Percentiles rank a stretch among this genome's conserved stretches.
Conservation (phyloP, 225 moss, liverwort and hornwort species). For the Anthoceros angustus region DNA sequence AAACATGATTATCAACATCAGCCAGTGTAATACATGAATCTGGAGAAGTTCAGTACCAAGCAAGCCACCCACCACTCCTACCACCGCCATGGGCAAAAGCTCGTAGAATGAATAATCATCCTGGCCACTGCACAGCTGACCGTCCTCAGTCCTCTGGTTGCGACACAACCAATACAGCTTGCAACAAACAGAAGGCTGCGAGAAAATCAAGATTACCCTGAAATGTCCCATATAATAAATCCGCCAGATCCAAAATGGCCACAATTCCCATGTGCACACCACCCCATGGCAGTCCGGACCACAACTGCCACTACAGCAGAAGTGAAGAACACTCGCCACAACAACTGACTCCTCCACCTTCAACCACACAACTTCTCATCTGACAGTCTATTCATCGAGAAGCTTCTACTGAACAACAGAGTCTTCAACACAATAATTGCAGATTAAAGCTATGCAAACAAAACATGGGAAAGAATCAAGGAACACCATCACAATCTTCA, state of each 20-base stretch:
- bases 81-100: constrained; percentile 92
- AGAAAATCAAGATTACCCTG: constrained; percentile 39
- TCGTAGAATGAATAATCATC: constrained; percentile 98
- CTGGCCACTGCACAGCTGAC: constrained; percentile 55
- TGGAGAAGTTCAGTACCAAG: constrained; percentile 30
- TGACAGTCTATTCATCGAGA: too few species aligned
- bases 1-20: background rate
- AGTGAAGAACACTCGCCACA: constrained; percentile 98
- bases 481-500: constrained; percentile 8
- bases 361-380: constrained; percentile 4
- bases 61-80: constrained; percentile 92
- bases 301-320: constrained; percentile 99
- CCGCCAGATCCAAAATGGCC: constrained; percentile 99
- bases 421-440: background rate
- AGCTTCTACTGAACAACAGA: too few species aligned
- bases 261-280: constrained; percentile 97
- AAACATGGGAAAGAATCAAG: background rate
- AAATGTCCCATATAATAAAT: constrained; percentile 99
- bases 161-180: background rate
- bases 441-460: constrained; percentile 1
- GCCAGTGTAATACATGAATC: background rate
- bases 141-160: background rate
- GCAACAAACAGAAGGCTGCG: background rate
- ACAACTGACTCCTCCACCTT: constrained; percentile 99
- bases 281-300: constrained; percentile 97